These are phyloP conservation scores for Cordyceps cateniannulata DNA, from an alignment of 2,329 filamentous ascomycete genomes.

Conservation along the genomic window DNA sequence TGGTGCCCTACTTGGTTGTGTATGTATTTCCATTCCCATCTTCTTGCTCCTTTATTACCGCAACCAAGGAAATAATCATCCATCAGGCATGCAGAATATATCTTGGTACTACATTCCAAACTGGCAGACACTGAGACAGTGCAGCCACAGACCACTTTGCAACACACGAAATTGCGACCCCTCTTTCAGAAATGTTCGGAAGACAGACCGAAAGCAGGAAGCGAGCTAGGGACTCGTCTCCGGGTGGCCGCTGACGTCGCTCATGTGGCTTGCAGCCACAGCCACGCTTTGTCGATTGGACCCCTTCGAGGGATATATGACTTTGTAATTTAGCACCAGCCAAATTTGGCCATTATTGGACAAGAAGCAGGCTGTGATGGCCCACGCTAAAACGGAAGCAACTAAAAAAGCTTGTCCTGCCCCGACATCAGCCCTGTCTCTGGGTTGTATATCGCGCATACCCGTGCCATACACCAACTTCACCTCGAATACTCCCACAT, in stretches of 20 bases:
- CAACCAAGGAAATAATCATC: neutral
- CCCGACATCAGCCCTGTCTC: constrained; percentile 7
- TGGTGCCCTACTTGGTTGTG: neutral
- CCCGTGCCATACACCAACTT: neutral
- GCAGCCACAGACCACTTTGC: no score
- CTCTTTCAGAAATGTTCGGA: neutral
- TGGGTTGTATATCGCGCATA: constrained; percentile 8
- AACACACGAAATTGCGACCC: no score
- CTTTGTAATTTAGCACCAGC: neutral
- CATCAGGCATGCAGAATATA: neutral
- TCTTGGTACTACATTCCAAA: no score
- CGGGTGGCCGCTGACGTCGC: neutral
- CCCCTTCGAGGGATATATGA: neutral
- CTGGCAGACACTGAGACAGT: no score
- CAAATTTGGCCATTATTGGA: neutral
- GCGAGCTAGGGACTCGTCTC: neutral
- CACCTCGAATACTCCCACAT: neutral
- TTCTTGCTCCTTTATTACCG: no score
- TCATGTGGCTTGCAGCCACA: neutral
- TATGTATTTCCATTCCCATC: neutral
- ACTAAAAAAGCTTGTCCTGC: constrained; percentile 9
- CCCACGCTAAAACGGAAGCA: neutral
- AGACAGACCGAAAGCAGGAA: neutral
- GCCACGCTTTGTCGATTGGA: neutral
- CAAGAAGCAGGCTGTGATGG: neutral